Conservation (phyloP, 495 filamentous ascomycete species). For the Ramalina peruviana region DNA sequence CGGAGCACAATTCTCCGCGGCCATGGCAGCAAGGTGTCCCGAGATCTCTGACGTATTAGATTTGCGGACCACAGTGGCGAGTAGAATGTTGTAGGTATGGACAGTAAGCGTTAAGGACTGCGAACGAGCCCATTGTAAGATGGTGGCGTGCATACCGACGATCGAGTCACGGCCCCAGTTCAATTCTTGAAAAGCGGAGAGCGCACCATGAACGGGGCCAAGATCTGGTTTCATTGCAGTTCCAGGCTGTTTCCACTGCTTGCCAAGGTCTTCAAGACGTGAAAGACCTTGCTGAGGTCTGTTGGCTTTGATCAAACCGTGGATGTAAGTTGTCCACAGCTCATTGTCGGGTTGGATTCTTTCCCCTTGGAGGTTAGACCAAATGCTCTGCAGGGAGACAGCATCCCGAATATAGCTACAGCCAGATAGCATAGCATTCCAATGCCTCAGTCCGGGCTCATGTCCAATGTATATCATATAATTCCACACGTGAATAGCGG, state of each 20-base stretch:
- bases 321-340: constrained; percentile 51
- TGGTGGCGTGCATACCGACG: constrained; percentile 1
- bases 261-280: constrained; percentile 47
- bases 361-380: constrained; percentile 38
- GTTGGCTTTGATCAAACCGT: constrained; percentile 38
- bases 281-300: constrained; percentile 32
- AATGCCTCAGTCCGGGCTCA: constrained; percentile 40
- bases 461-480: constrained; percentile 36
- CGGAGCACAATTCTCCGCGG: constrained; percentile 25
- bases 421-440: constrained; percentile 50
- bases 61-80: constrained; percentile 38
- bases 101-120: constrained; percentile 46
- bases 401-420: constrained; percentile 33
- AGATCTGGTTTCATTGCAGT: constrained; percentile 36
- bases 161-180: constrained; percentile 28
- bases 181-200: constrained; percentile 35
- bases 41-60: constrained; percentile 24
- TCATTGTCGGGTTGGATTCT: constrained; percentile 38
- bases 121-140: constrained; percentile 44
- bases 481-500: constrained; percentile 45
- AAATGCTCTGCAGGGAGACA: constrained; percentile 39
- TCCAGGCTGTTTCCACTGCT: constrained; percentile 30
- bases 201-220: constrained; percentile 45
- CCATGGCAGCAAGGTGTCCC: constrained; percentile 36
- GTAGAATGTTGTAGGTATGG: constrained; percentile 55